These are phyloP conservation scores for Elsinoe arachidis DNA, from an alignment of 2,329 filamentous ascomycete genomes.

Conservation along the genomic window DNA sequence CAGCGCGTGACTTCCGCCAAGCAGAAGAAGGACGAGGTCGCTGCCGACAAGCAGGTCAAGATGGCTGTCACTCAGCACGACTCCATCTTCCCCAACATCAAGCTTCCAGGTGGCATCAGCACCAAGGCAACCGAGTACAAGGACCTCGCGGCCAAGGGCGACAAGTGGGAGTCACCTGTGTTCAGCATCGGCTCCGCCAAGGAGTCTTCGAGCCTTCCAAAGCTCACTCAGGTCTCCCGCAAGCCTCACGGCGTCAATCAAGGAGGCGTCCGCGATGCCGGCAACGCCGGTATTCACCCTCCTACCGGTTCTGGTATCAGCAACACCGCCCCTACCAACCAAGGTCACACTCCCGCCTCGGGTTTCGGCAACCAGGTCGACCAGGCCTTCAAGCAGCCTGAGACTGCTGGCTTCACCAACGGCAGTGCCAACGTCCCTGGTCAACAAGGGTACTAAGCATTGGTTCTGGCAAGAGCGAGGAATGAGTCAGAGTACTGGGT, in stretches of 20 bases:
- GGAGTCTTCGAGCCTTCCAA: conserved; percentile 63
- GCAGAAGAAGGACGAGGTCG: conserved; percentile 58
- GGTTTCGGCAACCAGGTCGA: conserved; percentile 10
- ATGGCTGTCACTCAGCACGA: conserved; percentile 79
- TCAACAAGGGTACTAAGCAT: neutral
- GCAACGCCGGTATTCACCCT: conserved; percentile 1
- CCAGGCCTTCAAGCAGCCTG: conserved; percentile 7
- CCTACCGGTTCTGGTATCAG: neutral
- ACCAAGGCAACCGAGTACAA: conserved; percentile 91
- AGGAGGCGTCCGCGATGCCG: conserved; percentile 27
- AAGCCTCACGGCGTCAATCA: conserved; percentile 47
- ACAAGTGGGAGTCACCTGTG: conserved; percentile 89
- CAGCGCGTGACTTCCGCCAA: conserved; percentile 66
- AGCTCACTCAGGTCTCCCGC: conserved; percentile 44
- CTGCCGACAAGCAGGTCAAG: conserved; percentile 66
- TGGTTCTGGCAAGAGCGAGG: neutral
- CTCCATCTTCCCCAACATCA: conserved; percentile 83
- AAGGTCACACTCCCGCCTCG: neutral
- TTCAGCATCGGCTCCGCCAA: conserved; percentile 77
- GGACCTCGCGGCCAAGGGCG: conserved; percentile 76
- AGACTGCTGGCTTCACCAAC: neutral
- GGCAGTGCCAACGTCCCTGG: neutral
- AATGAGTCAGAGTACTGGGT: neutral
- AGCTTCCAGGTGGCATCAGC: conserved; percentile 79
- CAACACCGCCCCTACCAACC: neutral